These are phyloP conservation scores for Talaromyces pinophilus DNA, from an alignment of 2,329 filamentous ascomycete genomes.

Conservation along the genomic window DNA sequence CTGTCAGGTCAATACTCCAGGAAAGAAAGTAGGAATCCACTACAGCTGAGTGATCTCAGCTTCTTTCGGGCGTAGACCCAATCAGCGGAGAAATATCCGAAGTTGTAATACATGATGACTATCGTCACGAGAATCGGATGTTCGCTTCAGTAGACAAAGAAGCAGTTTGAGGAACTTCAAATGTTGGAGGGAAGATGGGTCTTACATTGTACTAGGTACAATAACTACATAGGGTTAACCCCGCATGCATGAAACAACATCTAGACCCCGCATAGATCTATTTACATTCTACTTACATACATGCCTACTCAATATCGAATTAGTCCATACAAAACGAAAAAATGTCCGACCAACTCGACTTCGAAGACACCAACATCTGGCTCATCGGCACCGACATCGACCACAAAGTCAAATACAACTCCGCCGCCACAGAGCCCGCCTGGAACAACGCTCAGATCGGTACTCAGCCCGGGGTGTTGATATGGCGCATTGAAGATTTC, in stretches of 20 bases:
- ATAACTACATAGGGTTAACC: not conserved
- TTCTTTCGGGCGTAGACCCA: not conserved
- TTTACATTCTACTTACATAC: not conserved
- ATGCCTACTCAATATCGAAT: no score
- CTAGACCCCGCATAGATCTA: not conserved
- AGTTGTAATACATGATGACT: not conserved
- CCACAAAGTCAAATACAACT: slow-evolving; percentile 68
- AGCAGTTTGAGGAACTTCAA: not conserved
- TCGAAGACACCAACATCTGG: slow-evolving; percentile 69
- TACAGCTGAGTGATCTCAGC: not conserved
- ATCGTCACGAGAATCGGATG: not conserved
- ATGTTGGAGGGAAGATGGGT: not conserved
- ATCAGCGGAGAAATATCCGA: not conserved
- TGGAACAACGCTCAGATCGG: slow-evolving; percentile 64
- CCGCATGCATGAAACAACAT: not conserved
- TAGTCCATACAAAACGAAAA: not conserved
- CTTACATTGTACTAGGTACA: not conserved
- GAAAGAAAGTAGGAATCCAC: not conserved
- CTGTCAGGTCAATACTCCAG: not conserved
- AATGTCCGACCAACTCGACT: slow-evolving; percentile 40
- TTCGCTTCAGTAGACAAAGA: not conserved
- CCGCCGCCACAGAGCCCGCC: slow-evolving; percentile 64
- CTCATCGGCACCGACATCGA: slow-evolving; percentile 65
- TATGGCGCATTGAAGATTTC: slow-evolving; percentile 70
- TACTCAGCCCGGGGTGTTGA: slow-evolving; percentile 54